These are phyloP conservation scores for Yarrowia deformans DNA, from an alignment of 805 yeast genomes.

Conservation along the genomic window DNA sequence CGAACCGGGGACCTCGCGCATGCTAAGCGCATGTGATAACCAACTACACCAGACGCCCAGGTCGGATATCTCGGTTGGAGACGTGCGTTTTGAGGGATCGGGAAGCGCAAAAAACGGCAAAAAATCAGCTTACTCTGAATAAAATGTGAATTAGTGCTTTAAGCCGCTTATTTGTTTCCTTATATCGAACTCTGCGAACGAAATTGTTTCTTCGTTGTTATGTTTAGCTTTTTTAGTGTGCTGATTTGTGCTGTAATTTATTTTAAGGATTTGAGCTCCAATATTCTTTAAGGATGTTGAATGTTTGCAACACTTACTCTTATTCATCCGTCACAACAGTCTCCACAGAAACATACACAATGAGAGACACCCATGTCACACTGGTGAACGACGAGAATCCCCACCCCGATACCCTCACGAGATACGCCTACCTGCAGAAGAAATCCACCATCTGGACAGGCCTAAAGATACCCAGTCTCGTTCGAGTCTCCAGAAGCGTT, in stretches of 20 bases:
- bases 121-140: too few species aligned
- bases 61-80: neutral
- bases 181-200: too few species aligned
- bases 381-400: neutral
- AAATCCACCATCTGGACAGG: too few species aligned
- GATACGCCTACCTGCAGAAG: neutral
- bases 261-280: too few species aligned
- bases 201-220: too few species aligned
- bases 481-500: too few species aligned
- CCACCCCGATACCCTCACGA: neutral
- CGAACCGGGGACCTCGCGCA: conserved; percentile 30
- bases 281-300: too few species aligned
- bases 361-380: neutral
- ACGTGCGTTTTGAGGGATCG: neutral
- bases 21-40: conserved; percentile 28
- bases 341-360: neutral
- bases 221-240: too few species aligned
- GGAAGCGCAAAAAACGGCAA: neutral
- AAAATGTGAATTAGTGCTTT: too few species aligned
- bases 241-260: too few species aligned
- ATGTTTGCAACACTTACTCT: neutral
- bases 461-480: too few species aligned
- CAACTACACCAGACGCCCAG: conserved; percentile 28
- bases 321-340: neutral
- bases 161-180: too few species aligned